Base-by-base conservation (phyloP, 495 filamentous ascomycete species). In the Cercophora scortea region DNA sequence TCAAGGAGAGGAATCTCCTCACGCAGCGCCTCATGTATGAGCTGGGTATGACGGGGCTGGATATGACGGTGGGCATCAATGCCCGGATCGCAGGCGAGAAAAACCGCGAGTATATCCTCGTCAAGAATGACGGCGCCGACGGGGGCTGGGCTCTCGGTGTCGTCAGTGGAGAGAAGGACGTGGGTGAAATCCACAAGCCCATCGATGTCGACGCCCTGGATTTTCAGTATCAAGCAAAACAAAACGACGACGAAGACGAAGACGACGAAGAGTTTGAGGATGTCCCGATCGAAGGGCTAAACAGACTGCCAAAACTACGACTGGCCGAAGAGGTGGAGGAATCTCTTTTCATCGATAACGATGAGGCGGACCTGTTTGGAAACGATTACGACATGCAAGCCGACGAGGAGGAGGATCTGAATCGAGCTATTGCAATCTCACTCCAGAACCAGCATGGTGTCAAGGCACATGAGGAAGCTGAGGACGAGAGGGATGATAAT, bases 61-160 rank as follows among this genome's bases (percentile, higher is more conserved):
- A 90, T 62, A 72, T 81, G 19, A 81, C 85, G 25, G 71, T 83
- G 33, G 79, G 72, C 3, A 70, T 72, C 17, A 85, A 84, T 47
- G 79, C 76, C 15, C 78, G 93, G 11, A 84, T 98, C 52, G 92
- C 89, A 0, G 89, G 94, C 25, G 92, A 97, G 61, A 89, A 84
- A 56, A 89, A 86, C 8, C 83, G 86, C 50, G 93, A 98, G 67
- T 98, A 98, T 63, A 89, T 97, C 34, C 75, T 98, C 3, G 92
- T 98, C 32, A 94, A 92, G 67, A 96, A 98, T 61, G 88, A 88
- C 47, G 87, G 88, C 6, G 88, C 92, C 8, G 93, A 95, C 68
- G 94, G 94, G 41, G 93, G 93, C n/a, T 98, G 90, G 90, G 90
- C 90, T 1, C 72, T 98, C 11, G 93, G 93, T 42, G 93, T 98